These are phyloP conservation scores for Geotrichum cucujoidarum DNA, from an alignment of 1,139 yeast genomes.

Conservation along the genomic window DNA sequence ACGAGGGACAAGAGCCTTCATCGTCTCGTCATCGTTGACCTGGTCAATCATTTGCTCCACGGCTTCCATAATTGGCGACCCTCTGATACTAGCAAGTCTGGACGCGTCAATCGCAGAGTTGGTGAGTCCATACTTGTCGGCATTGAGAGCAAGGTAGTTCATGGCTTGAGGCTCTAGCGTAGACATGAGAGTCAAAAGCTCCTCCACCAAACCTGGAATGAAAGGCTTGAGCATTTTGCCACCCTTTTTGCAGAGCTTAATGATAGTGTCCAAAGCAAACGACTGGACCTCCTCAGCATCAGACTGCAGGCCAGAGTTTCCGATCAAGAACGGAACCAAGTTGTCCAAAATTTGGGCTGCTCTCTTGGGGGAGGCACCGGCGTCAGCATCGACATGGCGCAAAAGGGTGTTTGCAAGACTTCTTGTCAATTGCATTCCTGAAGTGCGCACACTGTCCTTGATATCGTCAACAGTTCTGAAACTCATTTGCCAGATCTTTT, in stretches of 20 bases:
- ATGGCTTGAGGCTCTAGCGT: conserved; percentile 88
- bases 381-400: conserved; percentile 46
- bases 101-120: conserved; percentile 70
- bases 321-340: conserved; percentile 74
- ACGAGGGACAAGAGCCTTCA: conserved; percentile 50
- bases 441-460: conserved; percentile 85
- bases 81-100: conserved; percentile 66
- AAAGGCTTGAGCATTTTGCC: conserved; percentile 61
- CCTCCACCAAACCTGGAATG: conserved; percentile 63
- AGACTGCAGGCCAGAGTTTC: conserved; percentile 71
- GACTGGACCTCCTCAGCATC: conserved; percentile 81
- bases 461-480: conserved; percentile 91
- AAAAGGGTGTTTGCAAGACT: conserved; percentile 61
- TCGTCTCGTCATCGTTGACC: conserved; percentile 38
- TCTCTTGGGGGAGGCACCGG: conserved; percentile 41
- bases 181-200: conserved; percentile 68
- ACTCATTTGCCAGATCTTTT: conserved; percentile 80
- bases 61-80: conserved; percentile 87
- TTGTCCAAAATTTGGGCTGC: conserved; percentile 52
- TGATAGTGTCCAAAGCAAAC: conserved; percentile 69
- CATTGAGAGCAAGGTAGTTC: conserved; percentile 80
- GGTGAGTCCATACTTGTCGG: conserved; percentile 77
- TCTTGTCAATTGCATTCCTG: conserved; percentile 67
- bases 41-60: conserved; percentile 62
- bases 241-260: conserved; percentile 61